A percentile compares a stretch with the other conserved stretches of the same genome.
phyloP scores from a whole-genome alignment of 1,139 yeast genomes.

The Yamadazyma songkhlaensis region DNA sequence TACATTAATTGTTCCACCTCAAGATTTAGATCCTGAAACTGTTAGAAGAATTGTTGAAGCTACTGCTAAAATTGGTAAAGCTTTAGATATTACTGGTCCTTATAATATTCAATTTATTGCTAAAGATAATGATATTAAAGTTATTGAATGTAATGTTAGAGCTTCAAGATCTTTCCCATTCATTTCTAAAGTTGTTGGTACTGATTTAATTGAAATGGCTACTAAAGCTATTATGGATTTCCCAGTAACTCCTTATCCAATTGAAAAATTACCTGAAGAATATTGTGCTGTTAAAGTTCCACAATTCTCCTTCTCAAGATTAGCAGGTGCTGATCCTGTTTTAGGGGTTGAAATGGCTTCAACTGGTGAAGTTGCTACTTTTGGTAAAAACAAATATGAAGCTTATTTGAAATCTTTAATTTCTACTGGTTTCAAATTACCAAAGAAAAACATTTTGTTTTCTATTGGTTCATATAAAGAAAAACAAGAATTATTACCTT shows the following conservation, averaged over 20 bases:
- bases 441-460: slow-evolving; percentile 89
- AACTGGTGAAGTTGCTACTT: slow-evolving; percentile 98
- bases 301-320: slow-evolving; percentile 95
- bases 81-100: slow-evolving; percentile 97
- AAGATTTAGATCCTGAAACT: slow-evolving; percentile 89
- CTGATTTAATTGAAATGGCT: slow-evolving; percentile 95
- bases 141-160: slow-evolving; percentile 97
- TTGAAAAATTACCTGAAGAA: slow-evolving; percentile 82
- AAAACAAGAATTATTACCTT: slow-evolving; percentile 88
- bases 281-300: slow-evolving; percentile 98
- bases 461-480: slow-evolving; percentile 98
- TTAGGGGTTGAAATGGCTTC: slow-evolving; percentile 99
- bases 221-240: slow-evolving; percentile 93
- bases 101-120: slow-evolving; percentile 96
- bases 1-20: slow-evolving; percentile 95
- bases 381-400: slow-evolving; percentile 94
- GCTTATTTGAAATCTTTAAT: slow-evolving; percentile 93
- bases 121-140: slow-evolving; percentile 87
- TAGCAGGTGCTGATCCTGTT: slow-evolving; percentile 98
- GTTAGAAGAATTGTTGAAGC: slow-evolving; percentile 90
- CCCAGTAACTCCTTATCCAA: slow-evolving; percentile 87
- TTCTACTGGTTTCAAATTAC: slow-evolving; percentile 93
- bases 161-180: slow-evolving; percentile 99
- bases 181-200: slow-evolving; percentile 96
- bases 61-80: slow-evolving; percentile 94